Evolutionary conservation across 768 basidiomycete genomes (phyloP).

Genomic region (Termitomyces heimii): DNA sequence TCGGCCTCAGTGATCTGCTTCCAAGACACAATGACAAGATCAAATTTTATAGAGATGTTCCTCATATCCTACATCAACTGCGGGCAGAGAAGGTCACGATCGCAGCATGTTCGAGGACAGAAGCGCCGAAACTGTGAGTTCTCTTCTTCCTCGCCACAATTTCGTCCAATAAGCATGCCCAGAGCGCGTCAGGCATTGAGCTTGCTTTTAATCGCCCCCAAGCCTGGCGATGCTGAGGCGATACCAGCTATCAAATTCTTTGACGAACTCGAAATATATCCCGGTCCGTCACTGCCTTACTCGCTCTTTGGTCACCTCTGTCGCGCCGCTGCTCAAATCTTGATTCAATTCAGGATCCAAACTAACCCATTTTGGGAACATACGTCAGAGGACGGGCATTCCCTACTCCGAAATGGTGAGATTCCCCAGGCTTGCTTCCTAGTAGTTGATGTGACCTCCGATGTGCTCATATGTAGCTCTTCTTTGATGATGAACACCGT

Average conservation of each 20-base stretch:
- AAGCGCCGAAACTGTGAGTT: conserved; percentile 61
- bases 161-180: neutral
- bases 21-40: conserved; percentile 51
- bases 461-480: conserved; percentile 31
- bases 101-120: conserved; percentile 73
- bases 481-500: conserved; percentile 68
- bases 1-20: neutral
- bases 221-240: conserved; percentile 19
- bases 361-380: conserved; percentile 68
- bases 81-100: conserved; percentile 43
- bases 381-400: conserved; percentile 70
- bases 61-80: conserved; percentile 60
- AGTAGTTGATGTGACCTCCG: neutral
- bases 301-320: neutral
- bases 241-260: conserved; percentile 56
- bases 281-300: conserved; percentile 31
- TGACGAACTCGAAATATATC: conserved; percentile 71
- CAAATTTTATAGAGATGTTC: conserved; percentile 73
- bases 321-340: neutral
- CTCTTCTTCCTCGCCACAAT: neutral
- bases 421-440: neutral
- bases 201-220: conserved; percentile 48
- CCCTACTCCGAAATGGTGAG: conserved; percentile 75
- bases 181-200: conserved; percentile 77
- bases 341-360: conserved; percentile 53